Evolutionary conservation across 2,329 filamentous ascomycete genomes (phyloP), one percentile per base, ranked within the genome.

Genomic region (Trichoderma simmonsii): DNA sequence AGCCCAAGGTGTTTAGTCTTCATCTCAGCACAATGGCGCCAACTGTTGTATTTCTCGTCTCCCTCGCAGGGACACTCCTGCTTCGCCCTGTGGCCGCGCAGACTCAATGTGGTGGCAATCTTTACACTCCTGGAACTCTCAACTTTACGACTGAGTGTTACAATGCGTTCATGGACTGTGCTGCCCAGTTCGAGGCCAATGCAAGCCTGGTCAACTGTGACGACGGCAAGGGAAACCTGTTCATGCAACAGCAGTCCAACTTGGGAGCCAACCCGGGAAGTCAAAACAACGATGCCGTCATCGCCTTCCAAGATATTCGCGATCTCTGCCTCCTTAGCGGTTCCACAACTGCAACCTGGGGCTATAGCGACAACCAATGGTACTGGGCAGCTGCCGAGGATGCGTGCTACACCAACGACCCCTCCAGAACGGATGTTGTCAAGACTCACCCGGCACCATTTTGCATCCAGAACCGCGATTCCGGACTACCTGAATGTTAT

Each of bases 331-430:
- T 73, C 12, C 56, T 73, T 12, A 56, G 69, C 24, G 72, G 72
- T 28, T 39, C 59, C 6, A 71, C 72, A 12, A 66, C 51, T 12
- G 72, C 39, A 51, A 73, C 72, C 0, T 73, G 72, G 72, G 71
- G 71, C 14, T 73, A 54, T 15, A 73, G 72, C 61, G 72, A 73
- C 30, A 71, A 71, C 39, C 72, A 73, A 5, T 73, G 72, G 72
- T 73, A 73, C 56, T 73, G 72, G 72, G 39, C 51, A 32, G 69
- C 36, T 11, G 72, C 72, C 24, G 51, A 61, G 26, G 57, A 39
- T 30, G 48, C 28, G 21, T 73, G 72, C 36, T 73, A 63, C 30
- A 68, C 69, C 12, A 59, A 28, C 1, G 69, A 66, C 34, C 59
- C 59, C 56, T 4, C 54, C 9, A 51, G 72, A 56, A 57, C 61